These are phyloP conservation scores for Fusarium fujikuroi DNA, from an alignment of 2,329 filamentous ascomycete genomes.

Conservation along the genomic window DNA sequence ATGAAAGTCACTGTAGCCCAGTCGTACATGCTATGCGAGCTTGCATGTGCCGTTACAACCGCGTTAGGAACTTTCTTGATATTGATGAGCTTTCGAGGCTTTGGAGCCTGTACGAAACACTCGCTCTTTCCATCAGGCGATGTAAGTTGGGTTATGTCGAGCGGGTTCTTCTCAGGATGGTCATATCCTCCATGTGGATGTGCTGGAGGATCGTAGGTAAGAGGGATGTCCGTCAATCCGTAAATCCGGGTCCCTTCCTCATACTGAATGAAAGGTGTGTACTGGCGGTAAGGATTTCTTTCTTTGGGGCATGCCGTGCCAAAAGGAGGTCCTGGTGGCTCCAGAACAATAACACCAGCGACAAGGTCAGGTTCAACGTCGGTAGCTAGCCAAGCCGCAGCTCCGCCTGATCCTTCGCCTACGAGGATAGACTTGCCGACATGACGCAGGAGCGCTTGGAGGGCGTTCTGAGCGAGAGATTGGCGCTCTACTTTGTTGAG, in stretches of 20 bases:
- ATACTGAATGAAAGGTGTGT: slow-evolving; percentile 36
- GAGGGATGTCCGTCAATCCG: slow-evolving; percentile 54
- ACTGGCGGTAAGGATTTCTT: slow-evolving; percentile 23
- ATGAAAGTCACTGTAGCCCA: slow-evolving; percentile 64
- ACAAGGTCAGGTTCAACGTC: slow-evolving; percentile 61
- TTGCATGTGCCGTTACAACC: slow-evolving; percentile 63
- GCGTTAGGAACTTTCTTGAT: slow-evolving; percentile 59
- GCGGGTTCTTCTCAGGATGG: slow-evolving; percentile 3
- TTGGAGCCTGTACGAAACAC: slow-evolving; percentile 36
- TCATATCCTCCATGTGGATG: slow-evolving; percentile 21
- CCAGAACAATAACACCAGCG: slow-evolving; percentile 60
- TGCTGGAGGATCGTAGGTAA: slow-evolving; percentile 55
- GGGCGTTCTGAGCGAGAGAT: slow-evolving; percentile 48
- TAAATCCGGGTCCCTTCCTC: slow-evolving; percentile 49
- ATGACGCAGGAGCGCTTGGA: slow-evolving; percentile 54
- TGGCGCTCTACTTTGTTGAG: slow-evolving; percentile 47
- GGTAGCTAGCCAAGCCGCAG: slow-evolving; percentile 58
- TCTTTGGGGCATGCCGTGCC: slow-evolving; percentile 30
- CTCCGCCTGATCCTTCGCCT: slow-evolving; percentile 61
- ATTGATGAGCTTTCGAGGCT: slow-evolving; percentile 56
- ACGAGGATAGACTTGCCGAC: slow-evolving; percentile 58
- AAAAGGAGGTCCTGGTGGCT: slow-evolving; percentile 65
- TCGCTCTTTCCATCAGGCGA: slow-evolving; percentile 26
- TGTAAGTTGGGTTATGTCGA: slow-evolving; percentile 23
- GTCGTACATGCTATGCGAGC: slow-evolving; percentile 65